phyloP scores from a whole-genome alignment of 73 alveolate species.

The Paraurostyla sp. region DNA sequence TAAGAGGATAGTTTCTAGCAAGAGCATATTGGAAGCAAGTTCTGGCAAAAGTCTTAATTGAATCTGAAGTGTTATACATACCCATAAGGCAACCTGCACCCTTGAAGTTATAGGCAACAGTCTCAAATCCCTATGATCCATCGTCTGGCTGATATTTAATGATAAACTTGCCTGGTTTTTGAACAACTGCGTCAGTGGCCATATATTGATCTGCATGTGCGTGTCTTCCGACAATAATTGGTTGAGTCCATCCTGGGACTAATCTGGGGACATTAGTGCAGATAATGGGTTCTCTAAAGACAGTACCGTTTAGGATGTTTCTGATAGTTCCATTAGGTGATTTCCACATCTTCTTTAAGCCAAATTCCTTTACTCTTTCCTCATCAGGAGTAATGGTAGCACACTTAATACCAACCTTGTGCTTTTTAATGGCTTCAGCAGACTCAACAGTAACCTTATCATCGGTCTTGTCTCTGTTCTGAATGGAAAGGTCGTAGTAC shows the following conservation, averaged over 20 bases:
- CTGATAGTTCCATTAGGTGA: constrained; percentile 94
- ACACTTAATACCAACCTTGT: constrained; percentile 84
- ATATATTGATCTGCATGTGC: constrained; percentile 91
- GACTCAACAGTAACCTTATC: constrained; percentile 87
- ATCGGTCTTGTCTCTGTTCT: constrained; percentile 85
- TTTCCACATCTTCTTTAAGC: constrained; percentile 90
- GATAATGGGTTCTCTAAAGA: constrained; percentile 91
- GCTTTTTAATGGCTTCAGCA: constrained; percentile 78
- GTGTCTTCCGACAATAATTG: constrained; percentile 91
- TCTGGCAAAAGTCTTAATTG: constrained; percentile 83
- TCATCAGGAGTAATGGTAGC: constrained; percentile 87
- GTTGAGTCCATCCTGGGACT: constrained; percentile 94
- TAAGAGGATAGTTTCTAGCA: constrained; percentile 81
- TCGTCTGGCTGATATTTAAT: constrained; percentile 77
- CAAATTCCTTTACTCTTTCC: constrained; percentile 86
- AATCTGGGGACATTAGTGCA: constrained; percentile 87
- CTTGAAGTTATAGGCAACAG: constrained; percentile 81
- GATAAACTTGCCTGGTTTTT: constrained; percentile 83
- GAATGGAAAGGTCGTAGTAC: constrained; percentile 82
- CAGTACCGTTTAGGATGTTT: constrained; percentile 89
- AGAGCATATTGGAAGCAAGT: constrained; percentile 85
- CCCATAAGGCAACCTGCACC: constrained; percentile 86
- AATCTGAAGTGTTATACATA: constrained; percentile 87
- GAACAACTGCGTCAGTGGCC: constrained; percentile 83
- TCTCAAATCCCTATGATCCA: constrained; percentile 58